A percentile compares a stretch with the other conserved stretches of the same genome.
Conservation (phyloP, 768 basidiomycete species). For the Paxillus ammoniavirescens region DNA sequence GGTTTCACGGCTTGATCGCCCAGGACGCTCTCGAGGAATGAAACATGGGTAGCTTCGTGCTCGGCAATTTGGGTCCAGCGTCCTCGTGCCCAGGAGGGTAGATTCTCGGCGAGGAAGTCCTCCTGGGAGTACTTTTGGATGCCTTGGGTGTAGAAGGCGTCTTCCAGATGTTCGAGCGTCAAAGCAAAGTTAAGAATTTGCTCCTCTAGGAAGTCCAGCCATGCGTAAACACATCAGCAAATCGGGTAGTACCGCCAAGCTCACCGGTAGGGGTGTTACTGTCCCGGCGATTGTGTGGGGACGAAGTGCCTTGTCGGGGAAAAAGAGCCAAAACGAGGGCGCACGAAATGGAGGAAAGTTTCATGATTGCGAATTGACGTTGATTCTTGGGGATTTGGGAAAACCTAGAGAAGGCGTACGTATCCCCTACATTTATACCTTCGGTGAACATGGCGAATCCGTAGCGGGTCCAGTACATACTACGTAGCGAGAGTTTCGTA, state of each 20-base stretch:
- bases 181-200: too few relatives aligned
- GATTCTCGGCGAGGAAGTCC: slow-evolving; percentile 16
- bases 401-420: too few relatives aligned
- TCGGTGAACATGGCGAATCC: too few relatives aligned
- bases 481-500: too few relatives aligned
- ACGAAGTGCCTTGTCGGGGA: not conserved
- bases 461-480: too few relatives aligned
- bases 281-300: not conserved
- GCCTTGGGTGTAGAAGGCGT: too few relatives aligned
- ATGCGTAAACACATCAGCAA: not conserved
- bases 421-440: too few relatives aligned
- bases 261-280: slow-evolving; percentile 1
- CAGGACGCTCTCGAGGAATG: slow-evolving; percentile 30
- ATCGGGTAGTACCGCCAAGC: not conserved
- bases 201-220: not conserved
- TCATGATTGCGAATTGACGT: not conserved
- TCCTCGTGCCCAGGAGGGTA: slow-evolving; percentile 36
- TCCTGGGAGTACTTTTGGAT: slow-evolving; percentile 18
- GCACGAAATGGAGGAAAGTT: not conserved
- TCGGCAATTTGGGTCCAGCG: too few relatives aligned
- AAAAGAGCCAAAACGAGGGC: not conserved
- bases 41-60: slow-evolving; percentile 41
- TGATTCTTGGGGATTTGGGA: too few relatives aligned
- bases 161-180: too few relatives aligned
- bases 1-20: slow-evolving; percentile 9